A percentile compares a stretch with the other conserved stretches of the same genome.
Conservation (phyloP, 257 asterid species). For the Solanum corneliomulleri region DNA sequence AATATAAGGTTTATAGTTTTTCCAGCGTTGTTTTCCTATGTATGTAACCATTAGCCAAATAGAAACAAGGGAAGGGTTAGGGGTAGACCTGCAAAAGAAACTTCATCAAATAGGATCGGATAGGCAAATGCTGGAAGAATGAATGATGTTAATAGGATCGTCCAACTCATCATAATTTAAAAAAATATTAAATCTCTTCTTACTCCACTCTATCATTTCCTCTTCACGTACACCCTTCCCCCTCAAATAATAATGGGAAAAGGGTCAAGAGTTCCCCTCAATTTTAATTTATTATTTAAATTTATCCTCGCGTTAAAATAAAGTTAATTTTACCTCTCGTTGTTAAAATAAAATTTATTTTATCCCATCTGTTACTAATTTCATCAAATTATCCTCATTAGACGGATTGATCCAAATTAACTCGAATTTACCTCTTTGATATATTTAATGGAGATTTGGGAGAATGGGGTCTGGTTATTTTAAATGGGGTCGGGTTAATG, state of each 20-base stretch:
- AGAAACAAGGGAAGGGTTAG: neutral
- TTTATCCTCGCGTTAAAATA: no score
- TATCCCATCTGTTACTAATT: no score
- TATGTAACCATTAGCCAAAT: neutral
- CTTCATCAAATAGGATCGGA: neutral
- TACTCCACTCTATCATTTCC: neutral
- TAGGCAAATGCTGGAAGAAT: neutral
- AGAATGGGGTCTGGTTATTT: no score
- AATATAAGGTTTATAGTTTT: neutral
- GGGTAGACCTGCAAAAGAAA: neutral
- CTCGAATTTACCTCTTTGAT: no score
- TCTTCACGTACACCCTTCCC: neutral
- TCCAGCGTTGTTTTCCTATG: neutral
- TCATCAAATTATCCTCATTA: no score
- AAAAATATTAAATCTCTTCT: neutral
- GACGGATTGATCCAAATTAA: no score
- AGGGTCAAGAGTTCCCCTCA: no score
- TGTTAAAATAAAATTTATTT: no score
- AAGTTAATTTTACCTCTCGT: no score
- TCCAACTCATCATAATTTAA: neutral
- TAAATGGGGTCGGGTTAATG: no score
- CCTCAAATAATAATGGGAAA: neutral
- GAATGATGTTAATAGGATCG: neutral
- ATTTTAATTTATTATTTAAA: no score
- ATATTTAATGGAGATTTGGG: no score